Base-by-base conservation (phyloP, 257 asterid genomes). In the Cruciata laevipes region DNA sequence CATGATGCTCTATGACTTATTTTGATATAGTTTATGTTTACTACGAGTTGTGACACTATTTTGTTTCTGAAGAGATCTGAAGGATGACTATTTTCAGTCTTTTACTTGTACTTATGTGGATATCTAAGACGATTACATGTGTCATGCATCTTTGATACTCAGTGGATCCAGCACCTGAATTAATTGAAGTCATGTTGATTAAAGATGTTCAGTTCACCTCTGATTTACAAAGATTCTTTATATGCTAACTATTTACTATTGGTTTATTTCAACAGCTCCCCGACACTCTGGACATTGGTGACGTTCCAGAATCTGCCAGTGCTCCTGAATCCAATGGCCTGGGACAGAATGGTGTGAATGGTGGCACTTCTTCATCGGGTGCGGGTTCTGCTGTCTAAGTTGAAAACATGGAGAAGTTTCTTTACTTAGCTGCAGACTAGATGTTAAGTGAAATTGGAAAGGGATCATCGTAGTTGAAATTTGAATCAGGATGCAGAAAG, bases 271-370 rank as follows among this genome's bases (percentile, higher is more conserved):
- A 83, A 71, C 85, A 79, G 86, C 96, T 91, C 70, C 98, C 96
- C 0, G 95, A 89, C 61, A 75, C 85, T 44, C 76, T 89, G 76
- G 95, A 91, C 84, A 89, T 91, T 23, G 96, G 95, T 17, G 98
- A 91, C 30, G 95, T 87, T 76, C 82, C 94, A 12, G 96, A 85
- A 67, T 60, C 73, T 7, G 80, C 78, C 24, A 58, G 69, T 27
- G 63, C 74, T 18, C 40, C 62, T 12, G 77, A 74, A 60, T 25
- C 57, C 27, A 25, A 77, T 52, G 69, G 80, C 3, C 80, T 65
- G 68, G 77, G 74, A 63, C 73, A 69, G 63, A 77, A 77, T 84
- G 68, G 71, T n/a, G 69, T 70, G 27, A 67, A 25, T 9, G 83
- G 82, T 71, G 79, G n/a, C n/a, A n/a, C 86, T 70, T 84, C 95